Base-by-base conservation (phyloP, 768 basidiomycete species). In the Kwoniella heveanensis region DNA sequence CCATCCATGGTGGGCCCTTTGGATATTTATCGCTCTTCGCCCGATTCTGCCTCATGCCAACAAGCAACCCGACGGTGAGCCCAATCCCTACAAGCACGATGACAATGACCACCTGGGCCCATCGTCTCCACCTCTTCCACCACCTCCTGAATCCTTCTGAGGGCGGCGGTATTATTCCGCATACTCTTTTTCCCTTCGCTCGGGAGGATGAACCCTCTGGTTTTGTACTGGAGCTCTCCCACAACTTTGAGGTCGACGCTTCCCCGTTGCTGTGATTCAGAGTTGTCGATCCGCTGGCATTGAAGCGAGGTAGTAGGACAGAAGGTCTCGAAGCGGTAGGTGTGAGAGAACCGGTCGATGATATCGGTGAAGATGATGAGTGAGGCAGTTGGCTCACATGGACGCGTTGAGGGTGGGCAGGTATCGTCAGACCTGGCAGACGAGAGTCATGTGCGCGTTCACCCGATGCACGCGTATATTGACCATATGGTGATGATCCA, bases 41-140 rank as follows among this genome's bases (percentile, higher is more conserved):
- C 17, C 29, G 10, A 8, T 48, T 60, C 19, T 48, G 62, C 13
- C 37, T 54, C 54, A 71, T 39, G 7, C 76, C 76, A 1, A 72
- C 69, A 15, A 74, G 46, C 4, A 77, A 48, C 0, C 76, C 76
- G 8, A 73, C 56, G 29, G 67, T 58, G 30, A 77, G 24, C 17
- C 68, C 76, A 1, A 77, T 49, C 6, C 63, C 73, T 5, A 74
- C 47, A 3, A 74, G 32, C n/a, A 67, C 29, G 6, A 70, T 13
- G 6, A 66, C 56, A 9, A 67, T 10, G 7, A 65, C 49, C 1
- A 47, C 66, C 21, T 63, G 54, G 7, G 73, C 53, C 73, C 73
- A 74, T 65, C 65, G 58, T 50, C 60, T 62, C 36, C 59, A 77
- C 44, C 47, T 60, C 46, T 58, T 62, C 65, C 68, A 71, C 62